Base-by-base conservation (phyloP, 1,284 basidiomycete species). In the Volvariella surrecta region DNA sequence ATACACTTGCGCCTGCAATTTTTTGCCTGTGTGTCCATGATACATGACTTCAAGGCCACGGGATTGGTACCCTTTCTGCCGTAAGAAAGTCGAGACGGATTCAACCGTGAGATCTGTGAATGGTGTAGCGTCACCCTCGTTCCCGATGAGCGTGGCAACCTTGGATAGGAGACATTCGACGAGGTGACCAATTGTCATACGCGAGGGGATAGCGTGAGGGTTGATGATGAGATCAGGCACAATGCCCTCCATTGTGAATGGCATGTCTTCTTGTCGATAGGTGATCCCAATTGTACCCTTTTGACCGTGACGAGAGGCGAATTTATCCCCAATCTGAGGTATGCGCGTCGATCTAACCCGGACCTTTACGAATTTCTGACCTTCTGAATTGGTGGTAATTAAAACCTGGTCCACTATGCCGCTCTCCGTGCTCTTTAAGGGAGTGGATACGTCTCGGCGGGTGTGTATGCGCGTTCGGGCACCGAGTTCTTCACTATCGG, bases 151-250 rank as follows among this genome's bases (percentile, higher is more conserved):
- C 1, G 96, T 97, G 1, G 95, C 92, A 1, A 99, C 86, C 63
- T 99, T 99, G 24, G 89, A 93, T 38, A 99, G 70, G 39, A 99
- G 70, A 80, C 94, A 97, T 66, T 99, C 95, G 59, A 99, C 94
- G 76, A 99, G 82, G 68, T 99, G 96, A 11, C 95, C 95, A 58
- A 99, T 99, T 11, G 95, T 99, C 95, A 99, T 99, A 70, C 96
- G 95, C 48, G 95, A 98, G 3, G 95, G 95, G 67, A 99, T 98
- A 57, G 95, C 96, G 66, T 99, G 95, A 24, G 95, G 95, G 59
- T 99, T 99, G 68, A 99, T 99, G 70, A 99, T 82, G 56, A 99
- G 76, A 61, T 99, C 95, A 1, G 95, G 95, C 4, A 89, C 89
- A 54, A 98, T 90, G 47, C 96, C 96, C 59, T 98, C 92, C 3